Evolutionary conservation across 2,329 filamentous ascomycete species (phyloP).

Genomic region (Colletotrichum tropicale): DNA sequence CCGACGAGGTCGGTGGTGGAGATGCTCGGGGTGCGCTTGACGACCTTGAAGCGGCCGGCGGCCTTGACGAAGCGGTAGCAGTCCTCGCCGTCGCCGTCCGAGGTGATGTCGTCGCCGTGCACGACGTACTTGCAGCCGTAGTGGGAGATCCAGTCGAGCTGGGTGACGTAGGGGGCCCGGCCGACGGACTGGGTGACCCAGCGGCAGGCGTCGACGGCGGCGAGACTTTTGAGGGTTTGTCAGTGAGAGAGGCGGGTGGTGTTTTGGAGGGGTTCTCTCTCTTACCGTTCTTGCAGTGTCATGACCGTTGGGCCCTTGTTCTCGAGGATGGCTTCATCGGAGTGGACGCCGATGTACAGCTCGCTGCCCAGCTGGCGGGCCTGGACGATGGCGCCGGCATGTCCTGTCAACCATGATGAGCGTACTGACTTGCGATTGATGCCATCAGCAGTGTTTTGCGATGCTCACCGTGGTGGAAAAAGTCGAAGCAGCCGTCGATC

Average conservation of each 20-base stretch:
- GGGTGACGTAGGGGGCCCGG: slow-evolving; percentile 92
- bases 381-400: slow-evolving; percentile 96
- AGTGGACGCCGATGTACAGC: slow-evolving; percentile 92
- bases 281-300: slow-evolving; percentile 83
- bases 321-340: slow-evolving; percentile 91
- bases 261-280: background rate
- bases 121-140: slow-evolving; percentile 96
- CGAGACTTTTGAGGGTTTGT: slow-evolving; percentile 57
- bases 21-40: slow-evolving; percentile 94
- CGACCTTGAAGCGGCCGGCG: slow-evolving; percentile 92
- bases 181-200: slow-evolving; percentile 89
- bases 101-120: slow-evolving; percentile 96
- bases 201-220: slow-evolving; percentile 91
- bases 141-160: slow-evolving; percentile 90
- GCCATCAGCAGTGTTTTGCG: background rate
- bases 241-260: background rate
- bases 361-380: slow-evolving; percentile 89
- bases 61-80: slow-evolving; percentile 98
- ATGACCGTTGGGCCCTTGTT: slow-evolving; percentile 99
- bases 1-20: slow-evolving; percentile 98
- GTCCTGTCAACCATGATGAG: slow-evolving; percentile 59
- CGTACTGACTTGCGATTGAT: background rate
- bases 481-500: slow-evolving; percentile 99
- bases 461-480: slow-evolving; percentile 86
- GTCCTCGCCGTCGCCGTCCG: slow-evolving; percentile 90